Conservation (phyloP, 2,329 filamentous ascomycete genomes). For the Basipetospora chlamydospora region DNA sequence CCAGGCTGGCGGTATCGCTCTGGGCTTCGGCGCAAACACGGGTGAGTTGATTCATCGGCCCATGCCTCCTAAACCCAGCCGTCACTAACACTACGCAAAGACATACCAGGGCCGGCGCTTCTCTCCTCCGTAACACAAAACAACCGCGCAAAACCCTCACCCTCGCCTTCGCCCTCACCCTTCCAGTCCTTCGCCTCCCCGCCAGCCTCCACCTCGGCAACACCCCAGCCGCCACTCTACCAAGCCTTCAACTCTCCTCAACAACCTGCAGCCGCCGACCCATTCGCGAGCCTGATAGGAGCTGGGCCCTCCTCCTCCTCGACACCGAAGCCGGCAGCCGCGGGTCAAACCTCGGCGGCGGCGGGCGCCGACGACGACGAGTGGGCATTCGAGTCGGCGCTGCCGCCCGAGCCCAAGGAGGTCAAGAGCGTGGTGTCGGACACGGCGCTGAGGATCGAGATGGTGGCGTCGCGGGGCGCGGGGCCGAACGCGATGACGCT, state of each 20-base stretch:
- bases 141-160: slow-evolving; percentile 33
- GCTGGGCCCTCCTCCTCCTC: slow-evolving; percentile 11
- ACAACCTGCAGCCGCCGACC: slow-evolving; percentile 31
- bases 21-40: slow-evolving; percentile 60
- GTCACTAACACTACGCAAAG: too few relatives aligned
- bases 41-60: too few relatives aligned
- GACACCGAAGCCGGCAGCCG: slow-evolving; percentile 14
- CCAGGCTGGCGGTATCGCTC: slow-evolving; percentile 65
- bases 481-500: slow-evolving; percentile 49
- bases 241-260: too few relatives aligned
- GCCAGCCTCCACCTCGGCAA: slow-evolving; percentile 34
- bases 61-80: too few relatives aligned
- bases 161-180: slow-evolving; percentile 32
- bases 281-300: slow-evolving; percentile 34
- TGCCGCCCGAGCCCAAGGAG: slow-evolving; percentile 51
- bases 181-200: slow-evolving; percentile 42
- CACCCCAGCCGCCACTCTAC: slow-evolving; percentile 38
- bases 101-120: slow-evolving; percentile 48
- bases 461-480: slow-evolving; percentile 50
- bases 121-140: slow-evolving; percentile 49
- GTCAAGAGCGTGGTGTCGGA: slow-evolving; percentile 56
- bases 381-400: slow-evolving; percentile 81
- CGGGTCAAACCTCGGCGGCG: slow-evolving; percentile 14
- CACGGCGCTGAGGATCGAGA: slow-evolving; percentile 55
- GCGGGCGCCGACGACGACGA: slow-evolving; percentile 61